Evolutionary conservation across 148 eudicot species (phyloP), one percentile per base, ranked within the genome.

Genomic region (Rhododendron mucronatum): DNA sequence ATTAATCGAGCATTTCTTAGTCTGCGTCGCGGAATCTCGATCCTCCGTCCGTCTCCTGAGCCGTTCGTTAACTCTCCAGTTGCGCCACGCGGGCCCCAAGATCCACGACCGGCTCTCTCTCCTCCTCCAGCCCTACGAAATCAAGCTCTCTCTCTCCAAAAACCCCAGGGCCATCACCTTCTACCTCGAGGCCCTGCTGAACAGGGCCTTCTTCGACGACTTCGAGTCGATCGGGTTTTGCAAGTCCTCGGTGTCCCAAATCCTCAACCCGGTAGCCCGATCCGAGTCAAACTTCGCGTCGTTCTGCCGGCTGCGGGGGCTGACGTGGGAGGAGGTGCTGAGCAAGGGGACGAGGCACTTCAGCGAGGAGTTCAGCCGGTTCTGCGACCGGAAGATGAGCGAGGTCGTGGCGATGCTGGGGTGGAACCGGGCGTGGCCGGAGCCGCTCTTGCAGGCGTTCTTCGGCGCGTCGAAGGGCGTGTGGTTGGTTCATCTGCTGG

Each of bases 311-410:
- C 78, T 97, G 35, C 87, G 88, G 59, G 90, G 89, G 69, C 65
- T 97, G 57, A 90, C 91, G 2, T 97, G 98, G 99, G 98, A 97
- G 20, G 98, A 95, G 39, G 99, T 97, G 12, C 75, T 97, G 65
- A 93, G 74, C 44, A 97, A 94, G 82, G 99, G 99, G 47, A 97
- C 99, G 0, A 91, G 85, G 82, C 96, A 94, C 89, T 97, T 94
- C 73, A 93, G 96, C 65, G 99, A 97, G 73, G 98, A 94, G 21
- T 97, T 97, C 71, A 97, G 99, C 80, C 83, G 89, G 75, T 97
- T 94, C 83, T 97, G 99, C 81, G 98, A 97, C 53, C 71, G 98
- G 88, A 97, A 97, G 30, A 97, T 97, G 99, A 95, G 98, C 74
- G 98, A 95, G 88, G 93, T 95, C 84, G 98, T 95, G 59, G 91